Conservation (phyloP, 495 filamentous ascomycete genomes). For the Lasiosphaeria ovina region DNA sequence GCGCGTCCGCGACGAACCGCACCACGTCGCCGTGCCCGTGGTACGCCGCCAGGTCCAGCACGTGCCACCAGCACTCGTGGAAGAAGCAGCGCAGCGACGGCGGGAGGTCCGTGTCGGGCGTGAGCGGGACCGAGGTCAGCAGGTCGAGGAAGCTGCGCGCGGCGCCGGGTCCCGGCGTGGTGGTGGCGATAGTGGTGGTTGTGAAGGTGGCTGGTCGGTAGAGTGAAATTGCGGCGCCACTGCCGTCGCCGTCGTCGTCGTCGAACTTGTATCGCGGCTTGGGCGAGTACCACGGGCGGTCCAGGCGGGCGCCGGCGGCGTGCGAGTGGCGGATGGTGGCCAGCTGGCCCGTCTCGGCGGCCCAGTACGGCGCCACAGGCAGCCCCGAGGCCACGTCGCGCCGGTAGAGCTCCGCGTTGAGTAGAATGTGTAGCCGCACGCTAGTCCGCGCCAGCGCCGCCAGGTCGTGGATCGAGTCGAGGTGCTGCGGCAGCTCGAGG, state of each 20-base stretch:
- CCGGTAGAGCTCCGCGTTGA: slow-evolving; percentile 13
- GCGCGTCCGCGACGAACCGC: neutral
- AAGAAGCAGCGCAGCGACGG: neutral
- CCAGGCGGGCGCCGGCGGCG: slow-evolving; percentile 10
- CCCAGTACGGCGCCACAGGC: slow-evolving; percentile 11
- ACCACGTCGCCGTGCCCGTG: neutral
- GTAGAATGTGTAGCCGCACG: neutral
- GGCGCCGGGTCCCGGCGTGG: too few relatives aligned
- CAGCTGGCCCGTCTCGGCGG: slow-evolving; percentile 3
- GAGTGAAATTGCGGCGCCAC: too few relatives aligned
- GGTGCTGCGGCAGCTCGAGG: slow-evolving; percentile 14
- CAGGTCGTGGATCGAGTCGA: slow-evolving; percentile 4
- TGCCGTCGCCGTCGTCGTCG: neutral
- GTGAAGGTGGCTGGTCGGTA: neutral
- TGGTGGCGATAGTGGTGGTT: neutral
- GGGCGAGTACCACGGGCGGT: neutral
- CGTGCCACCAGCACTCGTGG: slow-evolving; percentile 4
- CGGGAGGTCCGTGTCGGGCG: too few relatives aligned
- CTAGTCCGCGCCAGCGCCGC: slow-evolving; percentile 1
- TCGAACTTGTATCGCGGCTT: neutral
- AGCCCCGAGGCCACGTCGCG: slow-evolving; percentile 4
- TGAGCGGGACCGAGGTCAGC: neutral
- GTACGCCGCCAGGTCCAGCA: slow-evolving; percentile 3
- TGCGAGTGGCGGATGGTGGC: slow-evolving; percentile 4
- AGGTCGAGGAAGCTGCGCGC: neutral